A percentile compares a stretch with the other conserved stretches of the same genome.
phyloP scores from a whole-genome alignment of 2,329 filamentous ascomycete species.

The Nemania abortiva region DNA sequence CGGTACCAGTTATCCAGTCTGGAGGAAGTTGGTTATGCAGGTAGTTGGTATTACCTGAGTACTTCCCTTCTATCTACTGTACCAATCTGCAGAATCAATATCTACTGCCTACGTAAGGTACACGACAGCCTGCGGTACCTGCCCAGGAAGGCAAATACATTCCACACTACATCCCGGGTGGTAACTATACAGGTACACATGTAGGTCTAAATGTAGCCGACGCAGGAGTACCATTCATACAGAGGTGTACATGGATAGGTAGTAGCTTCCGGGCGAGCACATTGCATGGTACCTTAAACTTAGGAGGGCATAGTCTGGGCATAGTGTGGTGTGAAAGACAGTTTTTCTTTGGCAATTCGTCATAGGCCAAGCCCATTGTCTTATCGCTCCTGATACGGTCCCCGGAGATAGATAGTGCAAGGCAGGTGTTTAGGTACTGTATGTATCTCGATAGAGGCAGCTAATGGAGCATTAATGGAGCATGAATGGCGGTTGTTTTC shows the following conservation, averaged over 20 bases:
- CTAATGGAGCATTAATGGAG: neutral
- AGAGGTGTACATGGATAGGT: neutral
- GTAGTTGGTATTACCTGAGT: neutral
- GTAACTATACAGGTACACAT: neutral
- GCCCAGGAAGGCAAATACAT: neutral
- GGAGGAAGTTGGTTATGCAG: no score
- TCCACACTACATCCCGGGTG: no score
- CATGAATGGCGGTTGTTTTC: neutral
- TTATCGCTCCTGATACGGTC: slow-evolving; percentile 34
- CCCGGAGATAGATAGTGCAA: slow-evolving; percentile 15
- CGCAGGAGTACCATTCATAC: neutral
- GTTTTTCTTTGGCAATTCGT: slow-evolving; percentile 40
- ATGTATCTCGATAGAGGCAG: neutral
- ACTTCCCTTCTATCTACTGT: neutral
- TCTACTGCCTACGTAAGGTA: neutral
- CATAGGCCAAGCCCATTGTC: slow-evolving; percentile 43
- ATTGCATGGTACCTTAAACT: slow-evolving; percentile 27
- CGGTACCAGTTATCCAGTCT: no score
- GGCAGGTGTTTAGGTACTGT: neutral
- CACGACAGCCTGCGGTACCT: neutral
- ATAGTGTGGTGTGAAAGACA: slow-evolving; percentile 20
- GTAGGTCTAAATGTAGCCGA: neutral
- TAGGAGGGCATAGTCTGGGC: no score
- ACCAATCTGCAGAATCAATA: neutral
- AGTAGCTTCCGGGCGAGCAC: slow-evolving; percentile 8